Conservation (phyloP, 2,329 filamentous ascomycete species). For the Fusarium temperatum region DNA sequence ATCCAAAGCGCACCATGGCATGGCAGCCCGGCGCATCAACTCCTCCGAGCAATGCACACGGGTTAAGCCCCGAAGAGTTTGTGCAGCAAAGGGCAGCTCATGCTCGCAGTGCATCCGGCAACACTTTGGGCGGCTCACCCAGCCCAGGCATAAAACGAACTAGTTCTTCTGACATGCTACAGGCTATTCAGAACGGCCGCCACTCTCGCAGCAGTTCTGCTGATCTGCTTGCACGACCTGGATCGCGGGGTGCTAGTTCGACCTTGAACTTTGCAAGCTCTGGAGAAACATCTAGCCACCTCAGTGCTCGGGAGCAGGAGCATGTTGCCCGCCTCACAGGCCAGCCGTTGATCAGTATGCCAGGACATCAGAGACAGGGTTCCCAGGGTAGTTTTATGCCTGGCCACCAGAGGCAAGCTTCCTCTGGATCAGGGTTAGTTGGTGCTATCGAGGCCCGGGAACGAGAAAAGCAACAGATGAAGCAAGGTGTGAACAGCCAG, state of each 20-base stretch:
- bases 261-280: constrained; percentile 58
- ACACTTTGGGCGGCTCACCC: constrained; percentile 47
- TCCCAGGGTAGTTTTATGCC: constrained; percentile 65
- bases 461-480: constrained; percentile 77
- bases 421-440: constrained; percentile 71
- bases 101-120: constrained; percentile 66
- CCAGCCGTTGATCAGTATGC: constrained; percentile 75
- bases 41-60: constrained; percentile 57
- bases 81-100: constrained; percentile 80
- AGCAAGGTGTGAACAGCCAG: constrained; percentile 66
- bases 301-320: constrained; percentile 90
- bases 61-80: constrained; percentile 80
- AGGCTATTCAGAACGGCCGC: constrained; percentile 25
- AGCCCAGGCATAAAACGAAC: constrained; percentile 50
- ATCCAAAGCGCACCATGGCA: constrained; percentile 71
- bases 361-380: constrained; percentile 61
- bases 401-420: constrained; percentile 60
- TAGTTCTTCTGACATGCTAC: constrained; percentile 52
- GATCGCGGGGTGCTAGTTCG: constrained; percentile 66
- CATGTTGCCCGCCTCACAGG: constrained; percentile 86
- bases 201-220: constrained; percentile 56
- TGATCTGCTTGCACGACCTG: constrained; percentile 60
- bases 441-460: constrained; percentile 84
- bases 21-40: constrained; percentile 79
- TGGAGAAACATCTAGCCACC: constrained; percentile 58